These are phyloP conservation scores for Selaginella tamariscina DNA, from an alignment of 75 land plant genomes.

Conservation along the genomic window DNA sequence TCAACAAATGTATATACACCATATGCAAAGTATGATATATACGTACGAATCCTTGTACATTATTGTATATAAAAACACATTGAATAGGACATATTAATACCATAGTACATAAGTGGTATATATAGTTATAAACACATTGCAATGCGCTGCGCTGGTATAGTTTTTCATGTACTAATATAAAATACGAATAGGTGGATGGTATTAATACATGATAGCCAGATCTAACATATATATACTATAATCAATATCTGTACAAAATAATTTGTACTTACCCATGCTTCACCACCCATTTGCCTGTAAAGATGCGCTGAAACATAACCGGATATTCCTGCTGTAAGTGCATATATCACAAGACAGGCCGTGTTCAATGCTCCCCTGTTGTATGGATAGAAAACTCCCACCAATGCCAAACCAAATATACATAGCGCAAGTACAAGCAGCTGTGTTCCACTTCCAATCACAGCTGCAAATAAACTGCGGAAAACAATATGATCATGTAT, in stretches of 20 bases:
- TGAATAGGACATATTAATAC: no score
- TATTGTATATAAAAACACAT: no score
- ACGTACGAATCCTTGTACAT: no score
- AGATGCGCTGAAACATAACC: conserved; percentile 38
- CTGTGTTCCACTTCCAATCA: conserved; percentile 68
- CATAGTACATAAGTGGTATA: no score
- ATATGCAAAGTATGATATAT: no score
- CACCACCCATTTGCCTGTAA: conserved; percentile 38
- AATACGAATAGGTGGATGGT: no score
- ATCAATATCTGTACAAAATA: neutral
- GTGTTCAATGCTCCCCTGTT: conserved; percentile 49
- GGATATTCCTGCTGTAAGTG: conserved; percentile 48
- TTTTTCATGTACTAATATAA: no score
- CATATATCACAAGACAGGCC: conserved; percentile 48
- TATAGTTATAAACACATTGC: no score
- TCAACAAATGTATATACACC: no score
- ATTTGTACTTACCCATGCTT: conserved; percentile 27
- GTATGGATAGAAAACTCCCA: conserved; percentile 54
- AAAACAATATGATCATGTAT: neutral
- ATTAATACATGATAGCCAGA: no score
- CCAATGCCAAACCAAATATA: conserved; percentile 40
- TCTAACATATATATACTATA: no score
- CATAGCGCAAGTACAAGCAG: conserved; percentile 39
- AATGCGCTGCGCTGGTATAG: no score
- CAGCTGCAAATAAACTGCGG: conserved; percentile 42